Conservation (phyloP, 257 asterid species). For the Asclepias syriaca region DNA sequence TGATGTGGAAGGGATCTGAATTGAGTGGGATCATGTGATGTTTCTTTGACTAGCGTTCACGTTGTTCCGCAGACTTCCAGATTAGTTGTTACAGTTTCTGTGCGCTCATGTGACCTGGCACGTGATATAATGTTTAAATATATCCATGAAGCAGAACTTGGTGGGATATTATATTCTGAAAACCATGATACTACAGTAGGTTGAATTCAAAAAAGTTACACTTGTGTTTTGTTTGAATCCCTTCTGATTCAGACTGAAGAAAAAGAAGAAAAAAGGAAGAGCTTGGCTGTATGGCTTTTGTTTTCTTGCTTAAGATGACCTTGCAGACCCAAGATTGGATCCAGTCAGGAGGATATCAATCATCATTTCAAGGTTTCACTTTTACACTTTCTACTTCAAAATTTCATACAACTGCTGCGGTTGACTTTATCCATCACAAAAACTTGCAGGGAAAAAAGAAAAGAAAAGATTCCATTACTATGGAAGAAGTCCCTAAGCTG, state of each 20-base stretch:
- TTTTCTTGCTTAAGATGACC: neutral
- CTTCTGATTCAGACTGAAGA: neutral
- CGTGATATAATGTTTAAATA: conserved; percentile 15
- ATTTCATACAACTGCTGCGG: too few relatives aligned
- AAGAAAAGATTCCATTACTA: too few relatives aligned
- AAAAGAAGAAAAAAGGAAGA: neutral
- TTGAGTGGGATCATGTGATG: conserved; percentile 36
- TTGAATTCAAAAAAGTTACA: neutral
- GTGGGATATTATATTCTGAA: conserved; percentile 2
- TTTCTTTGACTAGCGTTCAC: conserved; percentile 22
- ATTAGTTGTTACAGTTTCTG: conserved; percentile 18
- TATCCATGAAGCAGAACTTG: neutral
- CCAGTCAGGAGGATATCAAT: neutral
- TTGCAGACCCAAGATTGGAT: neutral
- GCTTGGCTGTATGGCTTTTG: conserved; percentile 5
- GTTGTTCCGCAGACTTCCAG: neutral
- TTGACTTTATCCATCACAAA: too few relatives aligned
- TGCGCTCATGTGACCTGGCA: conserved; percentile 23
- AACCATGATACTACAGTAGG: neutral
- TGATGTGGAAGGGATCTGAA: conserved; percentile 8
- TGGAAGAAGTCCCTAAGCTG: too few relatives aligned
- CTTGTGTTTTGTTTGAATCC: neutral
- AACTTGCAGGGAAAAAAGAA: too few relatives aligned
- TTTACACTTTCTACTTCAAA: neutral
- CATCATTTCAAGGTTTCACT: neutral